These are phyloP conservation scores for Candida sojae DNA, from an alignment of 1,139 yeast genomes.

Conservation along the genomic window DNA sequence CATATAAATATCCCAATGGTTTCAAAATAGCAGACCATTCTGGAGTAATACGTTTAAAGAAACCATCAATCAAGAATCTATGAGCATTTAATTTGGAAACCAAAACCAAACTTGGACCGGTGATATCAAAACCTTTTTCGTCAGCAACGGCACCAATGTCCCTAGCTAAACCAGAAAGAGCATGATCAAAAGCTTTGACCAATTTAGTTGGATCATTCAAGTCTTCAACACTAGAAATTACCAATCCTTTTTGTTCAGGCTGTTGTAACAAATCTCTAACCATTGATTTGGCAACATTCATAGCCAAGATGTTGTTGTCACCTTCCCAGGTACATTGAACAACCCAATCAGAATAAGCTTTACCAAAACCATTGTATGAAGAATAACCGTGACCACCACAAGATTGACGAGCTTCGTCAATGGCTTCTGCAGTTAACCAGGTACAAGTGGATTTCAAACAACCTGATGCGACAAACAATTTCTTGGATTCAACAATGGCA, in stretches of 20 bases:
- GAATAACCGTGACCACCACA: slow-evolving; percentile 97
- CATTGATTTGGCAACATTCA: slow-evolving; percentile 78
- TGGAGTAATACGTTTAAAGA: slow-evolving; percentile 32
- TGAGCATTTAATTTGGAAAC: slow-evolving; percentile 65
- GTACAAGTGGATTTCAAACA: slow-evolving; percentile 86
- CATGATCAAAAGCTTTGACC: slow-evolving; percentile 39
- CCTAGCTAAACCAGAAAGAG: slow-evolving; percentile 48
- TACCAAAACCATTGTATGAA: slow-evolving; percentile 84
- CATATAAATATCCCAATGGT: slow-evolving; percentile 48
- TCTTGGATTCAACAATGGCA: slow-evolving; percentile 66
- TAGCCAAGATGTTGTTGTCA: slow-evolving; percentile 81
- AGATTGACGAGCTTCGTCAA: slow-evolving; percentile 86
- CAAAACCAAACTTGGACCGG: slow-evolving; percentile 55
- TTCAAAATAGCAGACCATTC: slow-evolving; percentile 27
- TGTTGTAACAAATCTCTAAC: slow-evolving; percentile 50
- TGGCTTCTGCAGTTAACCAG: slow-evolving; percentile 75
- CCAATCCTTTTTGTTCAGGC: slow-evolving; percentile 30
- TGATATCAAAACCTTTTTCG: slow-evolving; percentile 50
- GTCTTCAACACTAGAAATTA: slow-evolving; percentile 47
- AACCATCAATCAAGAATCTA: slow-evolving; percentile 52
- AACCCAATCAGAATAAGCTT: slow-evolving; percentile 86
- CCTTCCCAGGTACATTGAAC: slow-evolving; percentile 98
- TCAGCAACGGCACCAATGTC: slow-evolving; percentile 48
- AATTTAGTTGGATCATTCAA: slow-evolving; percentile 34
- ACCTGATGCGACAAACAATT: slow-evolving; percentile 80